A percentile compares a stretch with the other conserved stretches of the same genome.
Evolutionary conservation across 2,329 filamentous ascomycete species (phyloP).

Genomic region (Phoma sp.): DNA sequence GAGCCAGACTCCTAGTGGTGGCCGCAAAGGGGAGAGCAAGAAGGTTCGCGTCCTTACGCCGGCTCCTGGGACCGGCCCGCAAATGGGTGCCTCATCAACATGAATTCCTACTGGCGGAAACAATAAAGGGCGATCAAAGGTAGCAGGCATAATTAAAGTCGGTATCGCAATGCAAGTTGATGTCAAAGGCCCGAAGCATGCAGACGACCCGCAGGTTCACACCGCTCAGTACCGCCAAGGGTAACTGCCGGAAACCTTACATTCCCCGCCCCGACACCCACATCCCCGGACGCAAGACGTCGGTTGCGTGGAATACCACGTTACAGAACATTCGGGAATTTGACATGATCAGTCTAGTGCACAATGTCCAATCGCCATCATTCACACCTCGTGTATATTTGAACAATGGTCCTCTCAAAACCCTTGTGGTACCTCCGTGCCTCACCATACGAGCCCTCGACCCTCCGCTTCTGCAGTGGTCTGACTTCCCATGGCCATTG

Average conservation of each 20-base stretch:
- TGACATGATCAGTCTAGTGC: not conserved
- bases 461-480: not conserved
- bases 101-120: slow-evolving; percentile 15
- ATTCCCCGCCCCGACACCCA: slow-evolving; percentile 4
- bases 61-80: slow-evolving; percentile 18
- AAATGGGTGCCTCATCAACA: not conserved
- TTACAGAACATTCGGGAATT: slow-evolving; percentile 8
- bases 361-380: not conserved
- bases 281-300: slow-evolving; percentile 12
- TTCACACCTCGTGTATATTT: not conserved
- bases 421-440: too few relatives aligned
- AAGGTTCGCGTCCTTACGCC: slow-evolving; percentile 42
- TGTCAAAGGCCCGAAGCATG: slow-evolving; percentile 1
- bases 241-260: slow-evolving; percentile 4
- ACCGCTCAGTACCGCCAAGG: slow-evolving; percentile 17
- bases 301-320: slow-evolving; percentile 6
- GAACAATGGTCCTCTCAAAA: too few relatives aligned
- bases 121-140: not conserved
- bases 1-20: slow-evolving; percentile 11
- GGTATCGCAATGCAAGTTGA: not conserved
- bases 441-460: not conserved
- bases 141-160: not conserved
- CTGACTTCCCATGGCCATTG: not conserved
- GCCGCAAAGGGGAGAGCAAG: slow-evolving; percentile 33
- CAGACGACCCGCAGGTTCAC: slow-evolving; percentile 12